These are phyloP conservation scores for Trichosporon ovoides DNA, from an alignment of 1,284 basidiomycete species.

Conservation along the genomic window DNA sequence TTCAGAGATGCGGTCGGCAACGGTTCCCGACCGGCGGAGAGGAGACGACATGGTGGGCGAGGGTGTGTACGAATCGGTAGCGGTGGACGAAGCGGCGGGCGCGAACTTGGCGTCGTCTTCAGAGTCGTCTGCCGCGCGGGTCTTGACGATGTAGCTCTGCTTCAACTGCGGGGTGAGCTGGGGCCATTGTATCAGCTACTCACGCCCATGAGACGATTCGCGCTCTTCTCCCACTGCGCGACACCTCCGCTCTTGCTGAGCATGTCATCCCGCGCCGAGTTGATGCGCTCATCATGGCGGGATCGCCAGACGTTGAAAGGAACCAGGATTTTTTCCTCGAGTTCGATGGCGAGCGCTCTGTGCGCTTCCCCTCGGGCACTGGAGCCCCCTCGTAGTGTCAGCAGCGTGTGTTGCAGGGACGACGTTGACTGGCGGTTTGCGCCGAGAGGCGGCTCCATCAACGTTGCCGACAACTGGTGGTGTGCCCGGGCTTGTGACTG, in stretches of 20 bases:
- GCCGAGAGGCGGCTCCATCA: conserved; percentile 23
- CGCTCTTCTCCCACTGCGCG: conserved; percentile 61
- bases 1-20: conserved; percentile 47
- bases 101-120: conserved; percentile 87
- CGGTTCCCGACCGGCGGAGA: conserved; percentile 40
- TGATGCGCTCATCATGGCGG: conserved; percentile 39
- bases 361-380: conserved; percentile 41
- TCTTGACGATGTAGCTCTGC: conserved; percentile 69
- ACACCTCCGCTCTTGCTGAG: conserved; percentile 57
- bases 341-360: conserved; percentile 35
- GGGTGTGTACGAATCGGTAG: conserved; percentile 63
- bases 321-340: conserved; percentile 36
- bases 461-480: conserved; percentile 53
- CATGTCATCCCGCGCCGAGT: conserved; percentile 42
- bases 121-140: conserved; percentile 73
- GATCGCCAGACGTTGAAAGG: conserved; percentile 43
- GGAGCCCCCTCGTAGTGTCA: conserved; percentile 33
- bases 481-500: conserved; percentile 54
- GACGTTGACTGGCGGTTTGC: conserved; percentile 25
- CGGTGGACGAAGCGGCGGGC: conserved; percentile 53
- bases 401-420: conserved; percentile 40
- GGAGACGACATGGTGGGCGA: conserved; percentile 58
- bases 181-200: conserved; percentile 48
- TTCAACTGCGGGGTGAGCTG: conserved; percentile 50
- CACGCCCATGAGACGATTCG: conserved; percentile 33